These are phyloP conservation scores for Aspergillus sparsus DNA, from an alignment of 495 filamentous ascomycete species.

Conservation along the genomic window DNA sequence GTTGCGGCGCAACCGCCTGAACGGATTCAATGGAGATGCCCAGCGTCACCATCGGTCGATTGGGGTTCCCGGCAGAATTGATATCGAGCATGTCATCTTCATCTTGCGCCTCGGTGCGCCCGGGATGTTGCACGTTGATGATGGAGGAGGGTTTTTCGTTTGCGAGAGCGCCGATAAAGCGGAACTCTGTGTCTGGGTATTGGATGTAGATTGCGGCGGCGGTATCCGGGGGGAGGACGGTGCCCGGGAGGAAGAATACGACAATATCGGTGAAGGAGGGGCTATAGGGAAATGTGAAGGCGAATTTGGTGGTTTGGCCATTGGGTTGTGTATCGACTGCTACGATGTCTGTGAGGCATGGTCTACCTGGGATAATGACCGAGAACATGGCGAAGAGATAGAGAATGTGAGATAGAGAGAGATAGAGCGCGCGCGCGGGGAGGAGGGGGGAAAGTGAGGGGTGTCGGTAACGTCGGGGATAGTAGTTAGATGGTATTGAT, in stretches of 20 bases:
- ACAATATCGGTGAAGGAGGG: conserved; percentile 75
- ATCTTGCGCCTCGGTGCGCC: conserved; percentile 33
- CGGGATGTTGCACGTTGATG: conserved; percentile 61
- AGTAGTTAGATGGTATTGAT: not conserved
- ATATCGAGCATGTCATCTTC: conserved; percentile 51
- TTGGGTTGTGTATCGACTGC: conserved; percentile 50
- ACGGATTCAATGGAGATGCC: conserved; percentile 83
- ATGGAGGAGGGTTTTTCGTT: conserved; percentile 87
- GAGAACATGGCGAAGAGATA: conserved; percentile 50
- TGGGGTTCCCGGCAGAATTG: conserved; percentile 22
- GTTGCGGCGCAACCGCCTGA: conserved; percentile 64
- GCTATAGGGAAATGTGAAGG: conserved; percentile 60
- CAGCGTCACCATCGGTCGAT: conserved; percentile 57
- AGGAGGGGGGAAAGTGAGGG: too few relatives aligned
- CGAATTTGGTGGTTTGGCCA: conserved; percentile 63
- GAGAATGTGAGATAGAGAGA: not conserved
- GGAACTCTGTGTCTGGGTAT: conserved; percentile 62
- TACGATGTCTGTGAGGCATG: conserved; percentile 63
- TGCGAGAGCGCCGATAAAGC: conserved; percentile 83
- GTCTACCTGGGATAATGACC: conserved; percentile 56
- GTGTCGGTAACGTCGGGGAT: too few relatives aligned
- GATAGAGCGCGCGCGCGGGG: not conserved
- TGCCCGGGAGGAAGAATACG: conserved; percentile 85
- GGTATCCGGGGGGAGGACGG: conserved; percentile 68
- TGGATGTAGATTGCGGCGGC: conserved; percentile 89